Conservation (phyloP, 2,329 filamentous ascomycete genomes). For the Diaporthe ilicicola region DNA sequence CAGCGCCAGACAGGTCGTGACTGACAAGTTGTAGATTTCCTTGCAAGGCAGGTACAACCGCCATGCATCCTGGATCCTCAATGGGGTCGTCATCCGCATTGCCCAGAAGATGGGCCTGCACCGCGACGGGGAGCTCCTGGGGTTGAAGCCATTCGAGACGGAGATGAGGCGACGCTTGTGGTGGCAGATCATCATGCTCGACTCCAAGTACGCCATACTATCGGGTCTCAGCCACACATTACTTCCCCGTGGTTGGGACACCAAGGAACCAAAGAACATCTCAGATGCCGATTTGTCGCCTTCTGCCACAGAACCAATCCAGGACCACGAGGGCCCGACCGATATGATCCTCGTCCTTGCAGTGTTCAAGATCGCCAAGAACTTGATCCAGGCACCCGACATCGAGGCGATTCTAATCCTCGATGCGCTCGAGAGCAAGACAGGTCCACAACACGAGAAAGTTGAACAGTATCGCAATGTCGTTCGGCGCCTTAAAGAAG, state of each 20-base stretch:
- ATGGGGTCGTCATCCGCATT: slow-evolving; percentile 68
- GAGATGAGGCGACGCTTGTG: slow-evolving; percentile 74
- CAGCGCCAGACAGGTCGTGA: not conserved
- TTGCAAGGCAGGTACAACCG: slow-evolving; percentile 66
- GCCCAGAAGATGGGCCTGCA: slow-evolving; percentile 75
- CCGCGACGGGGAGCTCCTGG: slow-evolving; percentile 65
- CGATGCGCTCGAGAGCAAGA: slow-evolving; percentile 46
- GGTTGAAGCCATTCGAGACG: slow-evolving; percentile 68
- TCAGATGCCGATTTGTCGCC: slow-evolving; percentile 68
- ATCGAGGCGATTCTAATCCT: slow-evolving; percentile 60
- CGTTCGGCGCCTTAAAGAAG: slow-evolving; percentile 52
- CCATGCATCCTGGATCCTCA: slow-evolving; percentile 68
- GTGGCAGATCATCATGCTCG: slow-evolving; percentile 70
- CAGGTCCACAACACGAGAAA: slow-evolving; percentile 41
- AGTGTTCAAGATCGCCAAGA: slow-evolving; percentile 58
- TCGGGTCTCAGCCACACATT: slow-evolving; percentile 65
- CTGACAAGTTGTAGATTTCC: slow-evolving; percentile 53
- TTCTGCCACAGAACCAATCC: slow-evolving; percentile 58
- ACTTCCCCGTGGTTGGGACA: slow-evolving; percentile 63
- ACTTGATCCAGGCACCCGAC: slow-evolving; percentile 57
- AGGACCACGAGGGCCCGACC: slow-evolving; percentile 63
- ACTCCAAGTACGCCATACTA: slow-evolving; percentile 64
- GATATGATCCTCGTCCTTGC: slow-evolving; percentile 68
- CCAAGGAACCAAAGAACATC: slow-evolving; percentile 63
- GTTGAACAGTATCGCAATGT: slow-evolving; percentile 53